Base-by-base conservation (phyloP, 2,329 filamentous ascomycete genomes). In the Apiospora malaysiana region DNA sequence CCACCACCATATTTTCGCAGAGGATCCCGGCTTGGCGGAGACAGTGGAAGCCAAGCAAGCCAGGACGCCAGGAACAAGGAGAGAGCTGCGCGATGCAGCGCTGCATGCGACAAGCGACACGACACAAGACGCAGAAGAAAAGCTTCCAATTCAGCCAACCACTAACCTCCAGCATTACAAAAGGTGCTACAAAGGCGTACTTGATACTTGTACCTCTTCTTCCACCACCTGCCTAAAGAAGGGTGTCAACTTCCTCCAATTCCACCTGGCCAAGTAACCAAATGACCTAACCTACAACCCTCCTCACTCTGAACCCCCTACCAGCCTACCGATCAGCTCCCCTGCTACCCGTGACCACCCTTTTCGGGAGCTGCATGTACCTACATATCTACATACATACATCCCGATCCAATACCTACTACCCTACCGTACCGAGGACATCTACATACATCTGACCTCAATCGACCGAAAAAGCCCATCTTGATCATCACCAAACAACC, bases 171-270 rank as follows among this genome's bases (percentile, higher is more conserved):
- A n/a, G n/a, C n/a, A n/a, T n/a, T n/a, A 45, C 42, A 45, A 45
- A 27, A 32, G 23, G 23, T 56, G 23, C 51, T 37, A 37, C 51
- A 59, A 59, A 59, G 18, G 51, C 51, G 14, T n/a, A n/a, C n/a
- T n/a, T n/a, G n/a, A 43, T 21, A 7, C 14, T 2, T 7, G 51
- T 56, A 56, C 51, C 14, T 27, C 49, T 56, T 56, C 51, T 56
- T 27, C 56, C 56, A 40, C 56, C 56, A 63, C 56, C 56, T 63
- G 56, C 56, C 56, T 40, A 63, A 63, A 63, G 32, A 63, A 63
- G 32, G n/a, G 56, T 40, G 56, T 23, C 56, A 32, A 23, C 56
- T 63, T 63, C 27, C 56, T 63, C 56, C 56, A 40, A 63, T 63
- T 63, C 56, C 56, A 63, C 16, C 32, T 63, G 56, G 21, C 21